Evolutionary conservation across 768 basidiomycete genomes (phyloP).

Genomic region (Leccinellum albellum): DNA sequence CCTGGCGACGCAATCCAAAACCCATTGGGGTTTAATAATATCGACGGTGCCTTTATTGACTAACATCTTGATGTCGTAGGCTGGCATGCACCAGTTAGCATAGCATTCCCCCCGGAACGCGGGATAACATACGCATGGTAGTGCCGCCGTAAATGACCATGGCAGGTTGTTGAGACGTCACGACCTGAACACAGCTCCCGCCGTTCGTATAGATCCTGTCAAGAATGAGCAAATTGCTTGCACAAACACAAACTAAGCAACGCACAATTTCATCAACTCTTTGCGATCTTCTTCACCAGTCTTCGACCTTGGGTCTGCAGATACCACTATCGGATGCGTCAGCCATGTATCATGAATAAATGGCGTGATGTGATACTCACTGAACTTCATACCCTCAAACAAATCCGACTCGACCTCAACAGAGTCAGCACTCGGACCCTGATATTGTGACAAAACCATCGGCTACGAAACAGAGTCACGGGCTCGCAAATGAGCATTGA

Average conservation of each 20-base stretch:
- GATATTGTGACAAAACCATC: conserved; percentile 59
- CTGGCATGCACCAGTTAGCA: conserved; percentile 32
- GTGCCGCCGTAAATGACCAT: conserved; percentile 68
- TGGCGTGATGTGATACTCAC: conserved; percentile 41
- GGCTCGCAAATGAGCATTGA: not conserved
- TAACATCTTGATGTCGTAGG: conserved; percentile 65
- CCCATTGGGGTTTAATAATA: conserved; percentile 79
- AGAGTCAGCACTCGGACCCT: conserved; percentile 58
- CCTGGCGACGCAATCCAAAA: conserved; percentile 68
- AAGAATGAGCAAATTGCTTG: conserved; percentile 1
- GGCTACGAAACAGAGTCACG: conserved; percentile 35
- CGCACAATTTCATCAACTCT: conserved; percentile 64
- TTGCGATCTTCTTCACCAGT: conserved; percentile 66
- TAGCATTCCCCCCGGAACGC: not conserved
- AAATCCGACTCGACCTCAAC: conserved; percentile 59
- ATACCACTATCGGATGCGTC: conserved; percentile 49
- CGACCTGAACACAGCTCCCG: conserved; percentile 60
- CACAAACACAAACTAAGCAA: not conserved
- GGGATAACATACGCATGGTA: conserved; percentile 53
- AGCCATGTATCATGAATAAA: not conserved
- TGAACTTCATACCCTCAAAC: conserved; percentile 75
- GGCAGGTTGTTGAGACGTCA: conserved; percentile 48
- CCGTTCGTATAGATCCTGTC: conserved; percentile 68
- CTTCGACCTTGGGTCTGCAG: conserved; percentile 68
- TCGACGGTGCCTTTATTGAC: conserved; percentile 69